Evolutionary conservation across 2,329 filamentous ascomycete genomes (phyloP).

Genomic region (Fusarium sp.): DNA sequence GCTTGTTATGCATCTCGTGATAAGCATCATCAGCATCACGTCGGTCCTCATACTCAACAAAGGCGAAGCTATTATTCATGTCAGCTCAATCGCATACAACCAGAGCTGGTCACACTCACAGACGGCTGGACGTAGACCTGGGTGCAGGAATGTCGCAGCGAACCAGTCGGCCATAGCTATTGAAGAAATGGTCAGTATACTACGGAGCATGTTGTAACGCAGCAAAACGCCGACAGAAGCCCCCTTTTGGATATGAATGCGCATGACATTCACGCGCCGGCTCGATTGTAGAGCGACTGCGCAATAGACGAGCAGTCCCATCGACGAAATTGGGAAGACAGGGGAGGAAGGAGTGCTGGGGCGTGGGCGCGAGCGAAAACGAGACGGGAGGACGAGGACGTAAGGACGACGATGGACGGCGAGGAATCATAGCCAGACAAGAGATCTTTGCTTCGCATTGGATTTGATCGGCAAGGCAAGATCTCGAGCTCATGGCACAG

Average conservation of each 20-base stretch:
- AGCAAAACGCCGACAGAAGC: constrained; percentile 42
- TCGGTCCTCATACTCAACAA: constrained; percentile 98
- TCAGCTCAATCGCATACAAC: constrained; percentile 14
- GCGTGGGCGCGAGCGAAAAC: constrained; percentile 46
- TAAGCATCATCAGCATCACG: constrained; percentile 99
- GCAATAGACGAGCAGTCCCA: constrained; percentile 47
- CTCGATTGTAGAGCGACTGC: constrained; percentile 46
- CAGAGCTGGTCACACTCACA: constrained; percentile 73
- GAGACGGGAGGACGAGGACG: constrained; percentile 48
- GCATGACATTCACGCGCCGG: constrained; percentile 44
- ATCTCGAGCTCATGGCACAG: constrained; percentile 38
- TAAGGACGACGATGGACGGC: constrained; percentile 47
- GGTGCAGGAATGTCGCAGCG: constrained; percentile 98
- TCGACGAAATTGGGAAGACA: constrained; percentile 42
- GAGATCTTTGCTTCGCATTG: constrained; percentile 35
- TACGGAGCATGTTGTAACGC: constrained; percentile 48
- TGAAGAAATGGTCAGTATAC: constrained; percentile 60
- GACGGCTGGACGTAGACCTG: constrained; percentile 89
- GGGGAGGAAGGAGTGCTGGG: constrained; percentile 42
- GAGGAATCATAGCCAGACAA: constrained; percentile 44
- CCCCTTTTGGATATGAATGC: constrained; percentile 45
- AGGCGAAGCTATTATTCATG: constrained; percentile 77
- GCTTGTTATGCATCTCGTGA: constrained; percentile 99
- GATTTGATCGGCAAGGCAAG: constrained; percentile 9
- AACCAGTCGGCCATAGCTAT: constrained; percentile 94